These are phyloP conservation scores for Cercospora zeina DNA, from an alignment of 2,329 filamentous ascomycete genomes.

Conservation along the genomic window DNA sequence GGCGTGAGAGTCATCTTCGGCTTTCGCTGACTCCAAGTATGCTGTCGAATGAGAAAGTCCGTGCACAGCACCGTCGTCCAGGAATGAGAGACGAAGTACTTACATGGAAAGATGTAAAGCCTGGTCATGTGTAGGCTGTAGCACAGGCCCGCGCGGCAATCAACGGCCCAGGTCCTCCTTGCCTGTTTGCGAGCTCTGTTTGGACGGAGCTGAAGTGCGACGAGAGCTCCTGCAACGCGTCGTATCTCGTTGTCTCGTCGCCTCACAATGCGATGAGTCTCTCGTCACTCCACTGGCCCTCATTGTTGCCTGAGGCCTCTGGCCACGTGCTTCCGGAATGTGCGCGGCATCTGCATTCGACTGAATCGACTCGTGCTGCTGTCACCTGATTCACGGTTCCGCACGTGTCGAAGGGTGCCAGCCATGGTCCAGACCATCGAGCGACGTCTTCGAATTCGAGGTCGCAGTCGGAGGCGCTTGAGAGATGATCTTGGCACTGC, in stretches of 20 bases:
- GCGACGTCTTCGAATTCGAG: background rate
- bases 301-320: background rate
- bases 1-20: background rate
- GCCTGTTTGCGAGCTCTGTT: slow-evolving; percentile 12
- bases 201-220: slow-evolving; percentile 10
- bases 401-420: background rate
- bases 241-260: background rate
- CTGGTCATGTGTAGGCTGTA: slow-evolving; percentile 10
- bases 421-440: too few species aligned
- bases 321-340: background rate
- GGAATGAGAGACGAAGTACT: background rate
- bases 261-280: background rate
- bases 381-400: background rate
- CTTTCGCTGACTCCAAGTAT: background rate
- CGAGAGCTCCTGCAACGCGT: slow-evolving; percentile 8
- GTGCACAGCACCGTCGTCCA: background rate
- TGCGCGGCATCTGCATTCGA: background rate
- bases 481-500: background rate
- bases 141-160: slow-evolving; percentile 6
- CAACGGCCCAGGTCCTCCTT: slow-evolving; percentile 14
- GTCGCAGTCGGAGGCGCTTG: background rate
- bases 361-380: background rate
- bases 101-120: background rate
- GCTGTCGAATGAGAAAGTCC: too few species aligned
- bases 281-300: background rate